Conservation (phyloP, 306 rosid species). For the Castanospermum australe region DNA sequence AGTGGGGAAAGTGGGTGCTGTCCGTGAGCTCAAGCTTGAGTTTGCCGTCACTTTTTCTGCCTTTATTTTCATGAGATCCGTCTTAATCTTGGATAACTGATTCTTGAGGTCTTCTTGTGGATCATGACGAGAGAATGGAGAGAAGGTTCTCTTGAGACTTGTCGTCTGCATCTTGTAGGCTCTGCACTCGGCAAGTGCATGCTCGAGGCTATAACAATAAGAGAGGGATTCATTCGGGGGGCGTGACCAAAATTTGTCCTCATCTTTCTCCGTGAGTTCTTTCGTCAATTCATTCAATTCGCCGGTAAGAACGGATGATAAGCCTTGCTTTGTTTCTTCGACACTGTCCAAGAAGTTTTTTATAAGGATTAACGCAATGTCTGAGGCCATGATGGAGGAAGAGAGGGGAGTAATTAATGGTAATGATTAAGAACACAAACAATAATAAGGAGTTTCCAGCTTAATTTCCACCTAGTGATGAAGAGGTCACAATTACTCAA, state of each 20-base stretch:
- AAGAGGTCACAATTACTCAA: no score
- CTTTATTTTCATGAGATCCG: background rate
- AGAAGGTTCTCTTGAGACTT: background rate
- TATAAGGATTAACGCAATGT: background rate
- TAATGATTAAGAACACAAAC: no score
- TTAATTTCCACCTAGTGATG: no score
- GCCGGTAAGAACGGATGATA: background rate
- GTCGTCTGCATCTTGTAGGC: no score
- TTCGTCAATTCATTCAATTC: background rate
- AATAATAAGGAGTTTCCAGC: no score
- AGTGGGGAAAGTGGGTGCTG: background rate
- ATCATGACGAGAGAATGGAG: background rate
- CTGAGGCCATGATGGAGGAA: slow-evolving; percentile 22
- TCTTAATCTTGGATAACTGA: background rate
- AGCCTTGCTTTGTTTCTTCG: background rate
- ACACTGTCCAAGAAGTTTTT: background rate
- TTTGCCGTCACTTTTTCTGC: background rate
- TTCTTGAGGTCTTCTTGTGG: no score
- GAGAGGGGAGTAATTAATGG: no score
- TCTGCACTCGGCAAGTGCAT: background rate
- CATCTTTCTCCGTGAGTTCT: background rate
- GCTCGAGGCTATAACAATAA: background rate
- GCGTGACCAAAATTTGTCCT: background rate
- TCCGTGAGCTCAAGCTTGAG: background rate
- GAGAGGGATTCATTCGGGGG: background rate